phyloP scores from a whole-genome alignment of 129 eudicot genomes.

The Tanacetum coccineum region DNA sequence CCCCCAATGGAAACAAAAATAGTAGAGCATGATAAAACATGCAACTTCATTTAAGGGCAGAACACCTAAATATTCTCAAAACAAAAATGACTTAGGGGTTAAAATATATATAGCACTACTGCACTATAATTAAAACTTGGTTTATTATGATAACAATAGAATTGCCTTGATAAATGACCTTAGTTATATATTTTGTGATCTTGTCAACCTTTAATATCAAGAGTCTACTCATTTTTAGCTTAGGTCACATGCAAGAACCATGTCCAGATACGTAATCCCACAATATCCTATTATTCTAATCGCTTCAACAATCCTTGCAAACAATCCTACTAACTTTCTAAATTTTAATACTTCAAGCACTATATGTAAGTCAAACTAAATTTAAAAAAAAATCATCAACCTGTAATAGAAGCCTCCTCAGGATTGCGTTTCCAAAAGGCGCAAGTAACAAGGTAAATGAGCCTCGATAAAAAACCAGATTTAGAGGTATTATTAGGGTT shows the following conservation, averaged over 20 bases:
- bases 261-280: not conserved
- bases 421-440: no score
- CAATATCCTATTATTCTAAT: not conserved
- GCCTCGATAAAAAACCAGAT: no score
- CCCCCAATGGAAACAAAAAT: no score
- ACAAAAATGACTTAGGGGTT: not conserved
- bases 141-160: not conserved
- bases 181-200: not conserved
- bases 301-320: not conserved
- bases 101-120: not conserved
- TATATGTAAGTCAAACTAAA: no score
- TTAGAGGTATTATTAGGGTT: no score
- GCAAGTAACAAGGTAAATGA: no score
- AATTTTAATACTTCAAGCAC: not conserved
- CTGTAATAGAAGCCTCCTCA: no score
- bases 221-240: conserved; percentile 2
- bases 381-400: no score
- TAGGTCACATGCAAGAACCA: not conserved
- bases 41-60: not conserved
- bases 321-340: not conserved
- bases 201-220: not conserved
- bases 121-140: not conserved
- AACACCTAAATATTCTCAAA: conserved; percentile 3
- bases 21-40: no score
- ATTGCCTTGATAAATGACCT: not conserved